Evolutionary conservation across 257 asterid genomes (phyloP), one percentile per base, ranked within the genome.

Genomic region (Linaria vulgaris): DNA sequence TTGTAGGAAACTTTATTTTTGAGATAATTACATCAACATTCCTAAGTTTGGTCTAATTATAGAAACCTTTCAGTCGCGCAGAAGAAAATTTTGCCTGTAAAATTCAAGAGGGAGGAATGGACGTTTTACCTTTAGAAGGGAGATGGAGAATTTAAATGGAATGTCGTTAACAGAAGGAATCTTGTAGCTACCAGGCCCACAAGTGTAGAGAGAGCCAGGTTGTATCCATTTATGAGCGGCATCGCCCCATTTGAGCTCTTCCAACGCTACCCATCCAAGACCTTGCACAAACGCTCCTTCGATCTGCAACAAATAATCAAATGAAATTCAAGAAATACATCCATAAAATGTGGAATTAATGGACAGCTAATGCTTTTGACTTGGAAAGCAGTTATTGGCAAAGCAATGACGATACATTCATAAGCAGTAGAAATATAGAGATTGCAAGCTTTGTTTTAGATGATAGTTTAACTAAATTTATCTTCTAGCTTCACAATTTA

Each of bases 221-320:
- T 81, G 89, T 15, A 87, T 63, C 98, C 98, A 92, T 76, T 76
- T 87, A 81, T 92, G 98, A 23, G 87, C 87, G 2, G 87, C 67
- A 55, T 92, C 98, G 1, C 98, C 98, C 98, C 98, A 89, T 76
- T 92, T 92, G 63, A 92, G 80, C 77, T 92, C 98, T 75, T 92
- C 98, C 50, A 92, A 71, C 38, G 97, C 95, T 19, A 80, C 89
- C 98, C 98, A 92, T 67, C 98, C 98, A 23, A 92, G 83, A 20
- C 97, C 98, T 81, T 92, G 98, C 46, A 92, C 51, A 69, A 92
- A 89, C 50, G 95, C 98, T 56, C 98, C 97, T 82, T 92, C 98
- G 49, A 92, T 85, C 97, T 91, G 86, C 52, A 71, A 24, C 21
- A 6, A 55, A 19, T 38, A 25, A 70, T 46, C 43, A 34, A 68